Percentiles rank a stretch among this genome's conserved stretches.
phyloP scores from a whole-genome alignment of 306 rosid genomes.

The Cyamopsis tetragonoloba region DNA sequence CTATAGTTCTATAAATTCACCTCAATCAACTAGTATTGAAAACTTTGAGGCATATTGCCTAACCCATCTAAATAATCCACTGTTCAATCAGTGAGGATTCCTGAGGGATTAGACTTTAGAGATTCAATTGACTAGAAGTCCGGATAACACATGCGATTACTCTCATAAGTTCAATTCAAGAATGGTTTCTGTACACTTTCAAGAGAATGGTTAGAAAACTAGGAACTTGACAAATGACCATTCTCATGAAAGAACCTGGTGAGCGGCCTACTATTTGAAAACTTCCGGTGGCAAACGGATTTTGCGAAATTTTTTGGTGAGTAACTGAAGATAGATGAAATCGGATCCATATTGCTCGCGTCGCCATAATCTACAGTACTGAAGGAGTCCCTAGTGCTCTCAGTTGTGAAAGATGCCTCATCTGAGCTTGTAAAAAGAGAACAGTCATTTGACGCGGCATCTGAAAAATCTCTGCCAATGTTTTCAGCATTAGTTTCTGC shows the following conservation, averaged over 20 bases:
- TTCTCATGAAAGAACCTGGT: constrained; percentile 48
- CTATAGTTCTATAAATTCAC: too few relatives aligned
- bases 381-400: constrained; percentile 79
- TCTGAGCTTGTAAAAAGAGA: constrained; percentile 83
- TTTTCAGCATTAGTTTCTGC: constrained; percentile 45
- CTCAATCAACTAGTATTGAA: constrained; percentile 61
- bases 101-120: constrained; percentile 32
- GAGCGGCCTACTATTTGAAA: constrained; percentile 43
- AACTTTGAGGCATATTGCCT: constrained; percentile 54
- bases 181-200: constrained; percentile 34
- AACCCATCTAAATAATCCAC: constrained; percentile 43
- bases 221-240: too few relatives aligned
- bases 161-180: constrained; percentile 34
- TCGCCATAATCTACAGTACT: constrained; percentile 73
- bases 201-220: too few relatives aligned
- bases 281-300: constrained; percentile 53
- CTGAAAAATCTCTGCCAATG: constrained; percentile 48
- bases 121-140: constrained; percentile 44
- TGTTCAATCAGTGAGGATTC: constrained; percentile 31
- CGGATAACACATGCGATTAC: constrained; percentile 36
- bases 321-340: constrained; percentile 57
- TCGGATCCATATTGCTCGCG: constrained; percentile 50
- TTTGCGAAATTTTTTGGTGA: constrained; percentile 45
- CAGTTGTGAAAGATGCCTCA: constrained; percentile 83
- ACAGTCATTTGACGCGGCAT: constrained; percentile 80